These are phyloP conservation scores for Angophora floribunda DNA, from an alignment of 345 rosid species.

Conservation along the genomic window DNA sequence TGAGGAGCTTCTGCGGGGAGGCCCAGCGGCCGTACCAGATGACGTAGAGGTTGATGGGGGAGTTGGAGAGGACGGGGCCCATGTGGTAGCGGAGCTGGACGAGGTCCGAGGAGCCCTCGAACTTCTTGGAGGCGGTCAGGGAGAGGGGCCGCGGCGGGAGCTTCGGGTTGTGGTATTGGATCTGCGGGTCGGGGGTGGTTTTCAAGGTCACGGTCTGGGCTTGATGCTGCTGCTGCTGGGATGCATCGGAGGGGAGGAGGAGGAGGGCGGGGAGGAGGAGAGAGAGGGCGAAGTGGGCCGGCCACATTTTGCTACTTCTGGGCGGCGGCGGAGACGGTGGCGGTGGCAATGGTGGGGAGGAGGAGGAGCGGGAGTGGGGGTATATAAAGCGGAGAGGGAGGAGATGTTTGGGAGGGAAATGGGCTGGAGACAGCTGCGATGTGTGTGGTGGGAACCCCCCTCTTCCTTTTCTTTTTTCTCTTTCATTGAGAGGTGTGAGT, in stretches of 20 bases:
- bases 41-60: conserved; percentile 76
- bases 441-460: not conserved
- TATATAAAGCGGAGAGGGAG: not conserved
- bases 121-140: conserved; percentile 51
- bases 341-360: not conserved
- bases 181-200: conserved; percentile 17
- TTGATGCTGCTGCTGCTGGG: not conserved
- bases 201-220: not conserved
- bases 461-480: not conserved
- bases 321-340: not conserved
- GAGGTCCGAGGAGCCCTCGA: conserved; percentile 81
- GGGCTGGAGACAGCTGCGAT: conserved; percentile 71
- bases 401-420: conserved; percentile 25
- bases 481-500: not conserved
- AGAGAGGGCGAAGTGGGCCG: not conserved
- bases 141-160: conserved; percentile 56
- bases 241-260: not conserved
- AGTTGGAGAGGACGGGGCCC: conserved; percentile 93
- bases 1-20: conserved; percentile 44
- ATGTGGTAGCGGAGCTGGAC: conserved; percentile 91
- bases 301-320: not conserved
- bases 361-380: not conserved
- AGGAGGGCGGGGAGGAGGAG: not conserved
- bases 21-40: conserved; percentile 95
- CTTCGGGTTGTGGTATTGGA: conserved; percentile 49